phyloP scores from a whole-genome alignment of 148 eudicot species.

The Pharnaceum exiguum region DNA sequence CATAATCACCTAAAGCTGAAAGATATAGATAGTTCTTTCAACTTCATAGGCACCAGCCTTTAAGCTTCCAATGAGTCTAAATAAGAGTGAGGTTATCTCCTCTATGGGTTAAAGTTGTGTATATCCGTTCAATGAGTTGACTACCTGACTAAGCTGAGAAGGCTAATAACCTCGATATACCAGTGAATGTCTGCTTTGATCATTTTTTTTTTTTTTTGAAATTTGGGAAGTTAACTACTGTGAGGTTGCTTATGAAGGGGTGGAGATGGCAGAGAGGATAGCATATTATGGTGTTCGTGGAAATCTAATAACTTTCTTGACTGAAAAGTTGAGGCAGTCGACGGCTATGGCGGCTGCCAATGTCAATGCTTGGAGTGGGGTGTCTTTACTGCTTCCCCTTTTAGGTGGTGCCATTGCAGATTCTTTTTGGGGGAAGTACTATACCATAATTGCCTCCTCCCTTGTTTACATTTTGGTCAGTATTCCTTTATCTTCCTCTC shows the following conservation, averaged over 20 bases:
- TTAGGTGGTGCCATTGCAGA: slow-evolving; percentile 46
- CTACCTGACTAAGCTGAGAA: too few species aligned
- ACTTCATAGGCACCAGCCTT: too few species aligned
- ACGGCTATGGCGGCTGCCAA: slow-evolving; percentile 42
- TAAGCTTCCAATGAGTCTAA: too few species aligned
- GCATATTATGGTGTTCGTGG: slow-evolving; percentile 27
- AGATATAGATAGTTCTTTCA: too few species aligned
- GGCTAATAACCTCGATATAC: too few species aligned
- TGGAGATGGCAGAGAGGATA: slow-evolving; percentile 29
- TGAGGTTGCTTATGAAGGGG: slow-evolving; percentile 2
- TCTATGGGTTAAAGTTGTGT: too few species aligned
- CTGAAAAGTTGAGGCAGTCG: slow-evolving; percentile 37
- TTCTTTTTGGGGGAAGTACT: slow-evolving; percentile 36
- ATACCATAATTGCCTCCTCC: slow-evolving; percentile 34
- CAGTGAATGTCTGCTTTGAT: too few species aligned
- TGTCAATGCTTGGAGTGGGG: slow-evolving; percentile 45
- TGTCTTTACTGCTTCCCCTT: slow-evolving; percentile 30
- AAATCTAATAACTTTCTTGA: slow-evolving; percentile 31
- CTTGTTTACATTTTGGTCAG: slow-evolving; percentile 38
- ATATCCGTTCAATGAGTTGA: too few species aligned
- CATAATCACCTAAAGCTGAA: too few species aligned
- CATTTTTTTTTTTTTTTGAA: too few species aligned
- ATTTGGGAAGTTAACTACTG: too few species aligned
- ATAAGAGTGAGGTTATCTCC: too few species aligned
- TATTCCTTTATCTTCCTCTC: slow-evolving; percentile 1